These are phyloP conservation scores for Marchantia polymorpha DNA, from an alignment of 225 moss, liverwort and hornwort species.

Conservation along the genomic window DNA sequence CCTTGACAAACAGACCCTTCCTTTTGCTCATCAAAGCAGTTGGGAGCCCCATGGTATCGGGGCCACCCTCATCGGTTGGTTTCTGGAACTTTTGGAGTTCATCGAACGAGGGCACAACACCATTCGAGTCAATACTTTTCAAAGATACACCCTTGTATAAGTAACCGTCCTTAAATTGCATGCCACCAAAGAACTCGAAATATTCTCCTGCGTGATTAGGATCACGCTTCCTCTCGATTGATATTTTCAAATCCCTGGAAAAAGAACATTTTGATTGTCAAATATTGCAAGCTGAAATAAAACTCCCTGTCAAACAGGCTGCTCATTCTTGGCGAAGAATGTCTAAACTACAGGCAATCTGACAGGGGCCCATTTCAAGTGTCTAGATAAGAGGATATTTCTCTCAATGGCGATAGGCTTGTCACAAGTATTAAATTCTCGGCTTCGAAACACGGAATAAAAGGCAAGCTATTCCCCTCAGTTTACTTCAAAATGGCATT, in stretches of 20 bases:
- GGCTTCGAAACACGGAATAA: no score
- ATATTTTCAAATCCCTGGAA: constrained; percentile 84
- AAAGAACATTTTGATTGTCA: background rate
- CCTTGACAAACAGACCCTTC: constrained; percentile 81
- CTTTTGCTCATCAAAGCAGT: constrained; percentile 64
- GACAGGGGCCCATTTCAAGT: background rate
- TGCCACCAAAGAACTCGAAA: constrained; percentile 84
- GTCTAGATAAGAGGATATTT: background rate
- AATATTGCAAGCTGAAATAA: background rate
- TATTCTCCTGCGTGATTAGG: constrained; percentile 74
- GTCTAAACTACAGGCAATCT: background rate
- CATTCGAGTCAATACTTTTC: constrained; percentile 90
- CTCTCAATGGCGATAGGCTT: background rate
- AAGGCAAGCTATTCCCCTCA: no score
- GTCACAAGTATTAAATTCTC: no score
- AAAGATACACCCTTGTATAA: constrained; percentile 75
- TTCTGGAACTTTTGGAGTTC: constrained; percentile 95
- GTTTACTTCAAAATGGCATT: no score
- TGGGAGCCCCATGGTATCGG: constrained; percentile 82
- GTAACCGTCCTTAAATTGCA: constrained; percentile 99
- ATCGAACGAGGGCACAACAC: constrained; percentile 83
- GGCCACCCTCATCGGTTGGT: constrained; percentile 73
- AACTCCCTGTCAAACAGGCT: background rate
- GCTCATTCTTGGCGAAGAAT: background rate
- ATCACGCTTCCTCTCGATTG: constrained; percentile 91